Percentiles rank a stretch among this genome's conserved stretches.
Evolutionary conservation across 164 flowering plant species (phyloP).

Genomic region (Dillenia turbinata): DNA sequence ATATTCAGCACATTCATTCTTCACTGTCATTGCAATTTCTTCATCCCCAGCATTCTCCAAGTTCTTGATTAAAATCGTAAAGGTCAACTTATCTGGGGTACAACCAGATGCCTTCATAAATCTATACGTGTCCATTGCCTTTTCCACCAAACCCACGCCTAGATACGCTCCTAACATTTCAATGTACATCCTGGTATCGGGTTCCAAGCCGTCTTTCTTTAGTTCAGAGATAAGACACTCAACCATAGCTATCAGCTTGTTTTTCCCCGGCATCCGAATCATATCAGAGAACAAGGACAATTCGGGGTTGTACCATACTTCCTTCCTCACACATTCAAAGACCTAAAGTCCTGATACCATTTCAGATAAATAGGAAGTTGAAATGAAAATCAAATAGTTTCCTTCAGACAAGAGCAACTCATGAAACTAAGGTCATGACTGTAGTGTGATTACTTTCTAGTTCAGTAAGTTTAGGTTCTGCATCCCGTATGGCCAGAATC

Average conservation of each 20-base stretch:
- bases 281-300: constrained; percentile 45
- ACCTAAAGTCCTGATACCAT: constrained; percentile 43
- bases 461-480: too few relatives aligned
- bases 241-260: constrained; percentile 48
- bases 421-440: constrained; percentile 4
- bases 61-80: constrained; percentile 64
- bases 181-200: constrained; percentile 61
- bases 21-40: constrained; percentile 49
- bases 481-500: too few relatives aligned
- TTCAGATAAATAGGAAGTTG: constrained; percentile 21
- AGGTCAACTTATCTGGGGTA: constrained; percentile 60
- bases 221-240: constrained; percentile 51
- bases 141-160: constrained; percentile 46
- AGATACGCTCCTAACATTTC: constrained; percentile 79
- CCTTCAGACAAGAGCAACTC: too few relatives aligned
- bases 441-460: too few relatives aligned
- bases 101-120: constrained; percentile 67
- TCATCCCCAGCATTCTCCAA: constrained; percentile 64
- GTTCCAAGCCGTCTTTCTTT: constrained; percentile 51
- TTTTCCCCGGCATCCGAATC: constrained; percentile 62
- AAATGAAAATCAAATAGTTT: neutral
- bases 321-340: constrained; percentile 48
- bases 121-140: constrained; percentile 61
- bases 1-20: constrained; percentile 49
- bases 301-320: constrained; percentile 61